Percentiles rank a stretch among this genome's conserved stretches.
Conservation (phyloP, 768 basidiomycete species). For the Russula sp. region DNA sequence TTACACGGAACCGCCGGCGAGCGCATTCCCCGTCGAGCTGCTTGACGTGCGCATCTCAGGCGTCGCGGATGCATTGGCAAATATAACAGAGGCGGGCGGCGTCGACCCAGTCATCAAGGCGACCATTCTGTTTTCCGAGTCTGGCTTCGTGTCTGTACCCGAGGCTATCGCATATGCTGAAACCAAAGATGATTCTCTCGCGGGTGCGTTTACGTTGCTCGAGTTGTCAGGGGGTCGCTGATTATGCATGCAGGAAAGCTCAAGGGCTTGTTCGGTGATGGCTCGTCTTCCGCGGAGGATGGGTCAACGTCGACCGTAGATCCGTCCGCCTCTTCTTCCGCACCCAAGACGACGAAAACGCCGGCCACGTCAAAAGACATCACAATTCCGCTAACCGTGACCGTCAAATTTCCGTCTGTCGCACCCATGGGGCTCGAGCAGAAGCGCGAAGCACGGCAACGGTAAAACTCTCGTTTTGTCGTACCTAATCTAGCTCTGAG, state of each 20-base stretch:
- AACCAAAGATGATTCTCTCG: constrained; percentile 70
- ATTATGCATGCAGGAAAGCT: constrained; percentile 53
- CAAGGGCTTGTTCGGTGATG: constrained; percentile 77
- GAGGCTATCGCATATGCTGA: constrained; percentile 77
- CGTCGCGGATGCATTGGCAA: constrained; percentile 67
- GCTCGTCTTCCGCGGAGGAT: constrained; percentile 30
- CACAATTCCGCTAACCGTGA: constrained; percentile 61
- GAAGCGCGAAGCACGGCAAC: constrained; percentile 64
- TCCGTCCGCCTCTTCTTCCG: constrained; percentile 28
- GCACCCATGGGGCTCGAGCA: constrained; percentile 71
- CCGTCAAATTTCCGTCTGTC: constrained; percentile 54
- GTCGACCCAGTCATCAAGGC: constrained; percentile 82
- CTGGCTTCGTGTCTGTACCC: constrained; percentile 74
- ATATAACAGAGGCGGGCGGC: constrained; percentile 77
- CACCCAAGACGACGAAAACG: constrained; percentile 24
- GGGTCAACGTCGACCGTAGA: constrained; percentile 32
- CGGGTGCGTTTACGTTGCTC: constrained; percentile 39
- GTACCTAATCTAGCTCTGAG: background rate
- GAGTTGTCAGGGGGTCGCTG: background rate
- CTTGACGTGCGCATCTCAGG: constrained; percentile 66
- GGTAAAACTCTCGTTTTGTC: constrained; percentile 39
- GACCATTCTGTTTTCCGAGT: constrained; percentile 74
- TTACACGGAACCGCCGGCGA: constrained; percentile 58
- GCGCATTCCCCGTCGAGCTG: constrained; percentile 67
- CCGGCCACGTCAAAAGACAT: constrained; percentile 38